A percentile compares a stretch with the other conserved stretches of the same genome.
phyloP scores from a whole-genome alignment of 1,139 yeast species.

The Kodamaea arcana region DNA sequence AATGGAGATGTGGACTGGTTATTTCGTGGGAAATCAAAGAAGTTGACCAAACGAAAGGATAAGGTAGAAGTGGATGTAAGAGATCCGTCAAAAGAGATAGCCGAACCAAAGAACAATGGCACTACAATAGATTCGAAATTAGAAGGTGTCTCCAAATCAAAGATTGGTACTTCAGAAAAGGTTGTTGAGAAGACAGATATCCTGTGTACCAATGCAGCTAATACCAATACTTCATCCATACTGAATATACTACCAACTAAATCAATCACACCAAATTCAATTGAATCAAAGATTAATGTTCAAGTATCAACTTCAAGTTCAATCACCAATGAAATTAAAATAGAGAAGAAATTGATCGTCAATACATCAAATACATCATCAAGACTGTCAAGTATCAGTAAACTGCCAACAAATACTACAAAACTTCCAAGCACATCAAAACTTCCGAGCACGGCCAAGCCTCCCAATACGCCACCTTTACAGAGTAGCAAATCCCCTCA shows the following conservation, averaged over 20 bases:
- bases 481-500: no score
- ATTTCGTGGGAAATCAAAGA: slow-evolving; percentile 61
- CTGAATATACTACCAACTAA: no score
- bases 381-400: not conserved
- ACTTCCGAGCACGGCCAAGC: not conserved
- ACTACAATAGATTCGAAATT: not conserved
- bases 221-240: no score
- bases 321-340: not conserved
- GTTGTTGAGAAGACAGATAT: no score
- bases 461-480: slow-evolving; percentile 2
- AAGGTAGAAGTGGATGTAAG: not conserved
- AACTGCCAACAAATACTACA: not conserved
- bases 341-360: not conserved
- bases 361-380: not conserved
- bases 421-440: not conserved
- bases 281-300: no score
- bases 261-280: no score
- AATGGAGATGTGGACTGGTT: slow-evolving; percentile 78
- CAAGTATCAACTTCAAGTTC: no score
- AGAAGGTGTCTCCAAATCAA: no score
- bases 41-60: slow-evolving; percentile 41
- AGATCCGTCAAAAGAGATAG: not conserved
- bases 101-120: not conserved
- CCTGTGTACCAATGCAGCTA: no score
- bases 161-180: no score